Evolutionary conservation across 192 early-diverging fungal species (phyloP), one percentile per base, ranked within the genome.

Genomic region (Entomortierella parvispora): DNA sequence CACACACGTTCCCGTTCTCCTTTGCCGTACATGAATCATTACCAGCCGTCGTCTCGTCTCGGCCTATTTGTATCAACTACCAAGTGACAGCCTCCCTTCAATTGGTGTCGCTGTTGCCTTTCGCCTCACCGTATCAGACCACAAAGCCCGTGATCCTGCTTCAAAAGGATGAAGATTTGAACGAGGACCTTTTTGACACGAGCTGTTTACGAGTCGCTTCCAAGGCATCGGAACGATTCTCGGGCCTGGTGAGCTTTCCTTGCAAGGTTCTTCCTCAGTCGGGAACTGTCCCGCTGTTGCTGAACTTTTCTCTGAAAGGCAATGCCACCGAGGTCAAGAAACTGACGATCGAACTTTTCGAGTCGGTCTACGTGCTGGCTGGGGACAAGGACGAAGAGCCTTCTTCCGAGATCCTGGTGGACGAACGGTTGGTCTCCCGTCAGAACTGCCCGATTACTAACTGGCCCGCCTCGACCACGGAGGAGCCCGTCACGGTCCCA

Each of bases 261-360:
- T 77, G 74, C 33, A 43, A 61, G 10, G 65, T 77, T 15, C 40
- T 77, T 11, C 74, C 74, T 3, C 65, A 77, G 43, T 59, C 59
- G 3, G 74, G 54, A 0, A 77, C 55, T 17, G 64, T 77, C 12
- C 74, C 74, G 0, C n/a, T 77, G 25, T 47, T 37, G 42, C n/a
- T 77, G 33, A 68, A 68, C 43, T 28, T 77, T 7, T 9, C 26
- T 2, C 74, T 77, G 31, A 68, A 52, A 20, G 74, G 74, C 2
- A 77, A 68, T 31, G 65, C 74, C 4, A 68, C 65, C 14, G 44
- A 58, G 0, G 61, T 68, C 0, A 59, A 51, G 18, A 77, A 54
- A 31, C 43, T 77, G 11, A 58, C 74, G 0, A 68, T 68, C 18
- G 74, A 77, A 55, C 12, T 77, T 29, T 9, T 64, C 4, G 74